These are phyloP conservation scores for Azolla pinnata DNA, from an alignment of 75 land plant genomes.

Conservation along the genomic window DNA sequence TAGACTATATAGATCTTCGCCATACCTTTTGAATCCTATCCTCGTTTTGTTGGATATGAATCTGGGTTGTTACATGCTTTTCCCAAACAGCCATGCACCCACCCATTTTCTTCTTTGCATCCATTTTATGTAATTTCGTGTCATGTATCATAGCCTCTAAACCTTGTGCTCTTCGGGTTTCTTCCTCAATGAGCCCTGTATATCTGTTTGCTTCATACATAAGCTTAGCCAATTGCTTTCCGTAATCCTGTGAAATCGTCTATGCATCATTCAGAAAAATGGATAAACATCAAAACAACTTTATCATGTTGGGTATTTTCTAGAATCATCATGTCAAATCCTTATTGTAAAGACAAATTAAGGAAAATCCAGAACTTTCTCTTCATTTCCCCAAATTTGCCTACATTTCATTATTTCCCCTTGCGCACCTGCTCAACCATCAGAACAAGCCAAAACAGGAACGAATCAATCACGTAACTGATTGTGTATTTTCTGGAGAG, in stretches of 20 bases:
- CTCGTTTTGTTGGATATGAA: conserved; percentile 6
- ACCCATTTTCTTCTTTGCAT: conserved; percentile 1
- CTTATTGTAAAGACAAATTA: too few relatives aligned
- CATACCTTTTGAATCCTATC: conserved; percentile 4
- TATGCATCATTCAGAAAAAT: too few relatives aligned
- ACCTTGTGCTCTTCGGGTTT: neutral
- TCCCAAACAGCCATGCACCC: conserved; percentile 2
- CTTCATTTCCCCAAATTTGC: too few relatives aligned
- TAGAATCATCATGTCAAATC: too few relatives aligned
- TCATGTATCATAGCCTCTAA: neutral
- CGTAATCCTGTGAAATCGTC: conserved; percentile 4
- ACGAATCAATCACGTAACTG: too few relatives aligned
- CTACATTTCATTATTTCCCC: too few relatives aligned
- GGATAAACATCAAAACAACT: too few relatives aligned
- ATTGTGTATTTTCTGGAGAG: too few relatives aligned
- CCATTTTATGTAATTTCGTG: neutral
- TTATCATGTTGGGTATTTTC: too few relatives aligned
- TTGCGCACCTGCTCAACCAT: too few relatives aligned
- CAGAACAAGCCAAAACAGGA: too few relatives aligned
- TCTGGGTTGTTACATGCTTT: conserved; percentile 4
- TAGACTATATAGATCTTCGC: neutral
- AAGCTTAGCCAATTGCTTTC: neutral
- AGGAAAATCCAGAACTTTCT: too few relatives aligned
- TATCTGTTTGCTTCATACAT: conserved; percentile 5
- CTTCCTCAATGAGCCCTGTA: conserved; percentile 1